Percentiles rank a stretch among this genome's conserved stretches.
Evolutionary conservation across 176 grass and related monocot genomes (phyloP).

Genomic region (Hordeum marinum): DNA sequence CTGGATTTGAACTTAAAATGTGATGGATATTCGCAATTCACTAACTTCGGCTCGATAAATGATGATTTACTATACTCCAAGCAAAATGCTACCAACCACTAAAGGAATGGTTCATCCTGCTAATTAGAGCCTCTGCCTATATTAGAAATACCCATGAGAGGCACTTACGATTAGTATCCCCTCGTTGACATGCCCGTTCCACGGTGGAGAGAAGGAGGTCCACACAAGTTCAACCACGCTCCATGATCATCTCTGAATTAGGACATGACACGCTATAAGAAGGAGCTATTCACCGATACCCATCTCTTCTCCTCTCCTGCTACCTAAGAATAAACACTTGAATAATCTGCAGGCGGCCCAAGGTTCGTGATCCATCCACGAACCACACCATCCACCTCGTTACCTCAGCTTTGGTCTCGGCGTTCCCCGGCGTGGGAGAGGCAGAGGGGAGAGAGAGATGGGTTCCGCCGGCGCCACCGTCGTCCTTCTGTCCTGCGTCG

Average conservation of each 20-base stretch:
- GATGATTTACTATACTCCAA: no score
- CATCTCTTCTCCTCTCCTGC: not conserved
- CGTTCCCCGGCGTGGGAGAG: not conserved
- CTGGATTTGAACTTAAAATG: no score
- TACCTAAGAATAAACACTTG: not conserved
- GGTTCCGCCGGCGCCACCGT: not conserved
- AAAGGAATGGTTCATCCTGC: not conserved
- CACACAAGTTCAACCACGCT: not conserved
- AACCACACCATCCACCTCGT: not conserved
- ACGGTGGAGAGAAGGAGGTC: not conserved
- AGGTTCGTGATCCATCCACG: not conserved
- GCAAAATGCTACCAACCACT: not conserved
- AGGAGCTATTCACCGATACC: not conserved
- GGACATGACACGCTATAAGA: not conserved
- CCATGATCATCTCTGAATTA: not conserved
- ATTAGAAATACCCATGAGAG: not conserved
- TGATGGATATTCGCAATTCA: no score
- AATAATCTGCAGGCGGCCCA: not conserved
- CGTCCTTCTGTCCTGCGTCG: not conserved
- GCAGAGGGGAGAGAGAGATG: not conserved
- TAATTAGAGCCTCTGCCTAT: not conserved
- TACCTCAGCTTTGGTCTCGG: not conserved
- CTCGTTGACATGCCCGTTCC: not conserved
- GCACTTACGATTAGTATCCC: not conserved
- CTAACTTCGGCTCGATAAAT: no score